Percentiles rank a stretch among this genome's conserved stretches.
Evolutionary conservation across 2,329 filamentous ascomycete genomes (phyloP).

Genomic region (Fusarium xyrophilum): DNA sequence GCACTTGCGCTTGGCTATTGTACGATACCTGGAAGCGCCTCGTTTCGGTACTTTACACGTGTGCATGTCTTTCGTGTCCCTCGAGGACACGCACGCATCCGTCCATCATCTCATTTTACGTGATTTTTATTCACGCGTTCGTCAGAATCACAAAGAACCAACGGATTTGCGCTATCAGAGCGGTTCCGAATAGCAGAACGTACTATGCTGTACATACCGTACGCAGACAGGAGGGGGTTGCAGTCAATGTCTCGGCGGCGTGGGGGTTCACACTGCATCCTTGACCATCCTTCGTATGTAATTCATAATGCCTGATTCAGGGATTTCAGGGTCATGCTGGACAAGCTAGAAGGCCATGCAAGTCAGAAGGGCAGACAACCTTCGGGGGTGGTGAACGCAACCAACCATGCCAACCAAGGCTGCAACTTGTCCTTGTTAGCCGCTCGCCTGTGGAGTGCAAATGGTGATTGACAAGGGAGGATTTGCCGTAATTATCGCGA

Average conservation of each 20-base stretch:
- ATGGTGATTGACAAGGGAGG: conserved; percentile 31
- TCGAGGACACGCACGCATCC: conserved; percentile 21
- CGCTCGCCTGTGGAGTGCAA: conserved; percentile 20
- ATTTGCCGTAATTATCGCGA: conserved; percentile 36
- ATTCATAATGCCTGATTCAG: conserved; percentile 36
- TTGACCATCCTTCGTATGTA: conserved; percentile 28
- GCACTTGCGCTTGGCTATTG: neutral
- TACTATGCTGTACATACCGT: conserved; percentile 3
- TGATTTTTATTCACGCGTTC: conserved; percentile 29
- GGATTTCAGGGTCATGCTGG: conserved; percentile 32
- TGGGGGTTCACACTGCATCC: conserved; percentile 32
- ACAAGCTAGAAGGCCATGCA: conserved; percentile 35
- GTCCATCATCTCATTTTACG: conserved; percentile 1
- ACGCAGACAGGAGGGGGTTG: conserved; percentile 16
- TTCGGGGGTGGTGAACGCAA: conserved; percentile 27
- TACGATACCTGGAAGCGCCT: neutral
- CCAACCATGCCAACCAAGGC: neutral
- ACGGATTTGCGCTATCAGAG: conserved; percentile 4
- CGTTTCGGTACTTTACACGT: conserved; percentile 22
- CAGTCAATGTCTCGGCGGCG: conserved; percentile 36
- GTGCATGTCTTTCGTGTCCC: conserved; percentile 23
- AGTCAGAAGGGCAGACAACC: conserved; percentile 39
- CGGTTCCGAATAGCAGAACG: conserved; percentile 5
- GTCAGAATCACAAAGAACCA: conserved; percentile 3
- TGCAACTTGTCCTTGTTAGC: neutral